phyloP scores from a whole-genome alignment of 257 asterid species.

The Solanum tacnaense region DNA sequence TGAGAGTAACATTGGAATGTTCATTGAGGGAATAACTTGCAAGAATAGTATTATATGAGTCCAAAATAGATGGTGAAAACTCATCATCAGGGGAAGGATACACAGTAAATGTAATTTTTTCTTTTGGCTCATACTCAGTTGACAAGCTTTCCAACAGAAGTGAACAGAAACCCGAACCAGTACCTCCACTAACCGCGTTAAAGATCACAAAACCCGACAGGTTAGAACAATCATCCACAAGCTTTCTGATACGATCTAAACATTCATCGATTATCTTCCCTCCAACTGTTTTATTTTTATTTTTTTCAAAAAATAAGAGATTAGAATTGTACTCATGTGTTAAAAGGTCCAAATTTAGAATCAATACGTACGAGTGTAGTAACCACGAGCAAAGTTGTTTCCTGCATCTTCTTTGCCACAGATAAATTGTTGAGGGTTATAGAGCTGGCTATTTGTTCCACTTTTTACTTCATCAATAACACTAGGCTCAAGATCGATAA shows the following conservation, averaged over 20 bases:
- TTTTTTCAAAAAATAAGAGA: not conserved
- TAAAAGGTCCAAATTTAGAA: not conserved
- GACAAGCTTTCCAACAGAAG: not conserved
- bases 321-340: too few relatives aligned
- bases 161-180: not conserved
- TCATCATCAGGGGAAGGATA: not conserved
- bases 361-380: not conserved
- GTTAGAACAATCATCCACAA: not conserved
- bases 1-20: not conserved
- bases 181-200: not conserved
- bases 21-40: conserved; percentile 3
- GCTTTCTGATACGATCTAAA: not conserved
- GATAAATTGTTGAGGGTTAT: not conserved
- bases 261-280: not conserved
- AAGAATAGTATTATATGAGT: conserved; percentile 7
- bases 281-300: not conserved
- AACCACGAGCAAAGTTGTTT: not conserved
- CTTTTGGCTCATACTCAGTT: not conserved
- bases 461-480: not conserved
- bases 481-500: not conserved
- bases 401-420: not conserved
- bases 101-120: not conserved
- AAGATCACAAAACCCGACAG: not conserved
- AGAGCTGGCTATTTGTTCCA: not conserved
- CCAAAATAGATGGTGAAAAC: conserved; percentile 6